Evolutionary conservation across 257 asterid genomes (phyloP).

Genomic region (Hygrophila difformis): DNA sequence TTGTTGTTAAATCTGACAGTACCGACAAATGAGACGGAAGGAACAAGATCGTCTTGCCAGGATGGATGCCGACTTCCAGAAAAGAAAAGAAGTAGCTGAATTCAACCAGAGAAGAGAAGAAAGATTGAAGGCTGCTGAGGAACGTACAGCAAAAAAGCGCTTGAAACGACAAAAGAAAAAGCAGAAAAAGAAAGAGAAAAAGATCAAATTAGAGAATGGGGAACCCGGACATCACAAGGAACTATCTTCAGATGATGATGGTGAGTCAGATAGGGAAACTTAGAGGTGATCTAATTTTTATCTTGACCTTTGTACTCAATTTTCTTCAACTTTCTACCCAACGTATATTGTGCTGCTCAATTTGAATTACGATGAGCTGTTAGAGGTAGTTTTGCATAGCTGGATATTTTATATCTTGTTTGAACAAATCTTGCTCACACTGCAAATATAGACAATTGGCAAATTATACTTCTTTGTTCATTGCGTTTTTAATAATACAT

Average conservation of each 20-base stretch:
- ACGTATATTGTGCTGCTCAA: too few relatives aligned
- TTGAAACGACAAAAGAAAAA: slow-evolving; percentile 78
- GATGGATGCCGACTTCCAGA: slow-evolving; percentile 81
- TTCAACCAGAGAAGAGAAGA: slow-evolving; percentile 72
- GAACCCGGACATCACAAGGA: slow-evolving; percentile 40
- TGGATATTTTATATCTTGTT: too few relatives aligned
- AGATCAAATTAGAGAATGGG: slow-evolving; percentile 26
- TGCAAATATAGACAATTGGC: too few relatives aligned
- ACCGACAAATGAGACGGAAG: slow-evolving; percentile 96
- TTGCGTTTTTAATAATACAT: too few relatives aligned
- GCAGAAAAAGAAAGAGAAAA: slow-evolving; percentile 63
- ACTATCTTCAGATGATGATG: slow-evolving; percentile 49
- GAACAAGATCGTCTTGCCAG: slow-evolving; percentile 95
- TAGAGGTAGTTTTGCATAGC: too few relatives aligned
- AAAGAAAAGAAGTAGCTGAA: slow-evolving; percentile 64
- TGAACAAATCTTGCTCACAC: too few relatives aligned
- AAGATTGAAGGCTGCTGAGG: slow-evolving; percentile 83
- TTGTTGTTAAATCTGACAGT: slow-evolving; percentile 33
- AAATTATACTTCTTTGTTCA: too few relatives aligned
- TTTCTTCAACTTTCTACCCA: too few relatives aligned
- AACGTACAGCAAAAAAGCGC: slow-evolving; percentile 77
- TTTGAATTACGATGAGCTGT: too few relatives aligned
- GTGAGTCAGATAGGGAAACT: slow-evolving; percentile 38
- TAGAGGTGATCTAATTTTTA: slow-evolving; percentile 8
- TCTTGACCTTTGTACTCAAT: too few relatives aligned